Percentiles rank a stretch among this genome's conserved stretches.
These are phyloP conservation scores for Trametes elegans DNA, from an alignment of 768 basidiomycete species.

Conservation along the genomic window DNA sequence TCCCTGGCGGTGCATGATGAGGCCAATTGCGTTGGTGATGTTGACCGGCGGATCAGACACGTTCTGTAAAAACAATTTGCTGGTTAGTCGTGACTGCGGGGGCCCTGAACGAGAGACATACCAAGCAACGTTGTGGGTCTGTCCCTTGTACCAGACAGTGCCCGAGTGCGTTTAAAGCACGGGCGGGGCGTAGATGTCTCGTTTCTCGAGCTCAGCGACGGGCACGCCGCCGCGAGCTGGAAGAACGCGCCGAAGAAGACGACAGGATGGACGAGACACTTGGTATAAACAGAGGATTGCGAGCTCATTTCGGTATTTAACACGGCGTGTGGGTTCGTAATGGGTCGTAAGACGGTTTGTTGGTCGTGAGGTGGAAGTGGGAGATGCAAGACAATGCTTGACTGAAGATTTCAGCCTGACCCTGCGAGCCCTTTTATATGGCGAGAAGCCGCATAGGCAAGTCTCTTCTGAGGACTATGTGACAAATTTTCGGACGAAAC, in stretches of 20 bases:
- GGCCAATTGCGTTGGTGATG: constrained; percentile 35
- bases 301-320: constrained; percentile 11
- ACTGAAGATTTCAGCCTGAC: not conserved
- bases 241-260: constrained; percentile 8
- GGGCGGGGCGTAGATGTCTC: constrained; percentile 20
- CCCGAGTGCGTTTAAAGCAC: constrained; percentile 19
- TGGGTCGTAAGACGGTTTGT: constrained; percentile 1
- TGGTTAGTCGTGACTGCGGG: not conserved
- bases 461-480: too few relatives aligned
- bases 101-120: not conserved
- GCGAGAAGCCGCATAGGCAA: too few relatives aligned
- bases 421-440: too few relatives aligned
- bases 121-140: constrained; percentile 25
- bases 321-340: not conserved
- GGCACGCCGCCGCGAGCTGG: constrained; percentile 13
- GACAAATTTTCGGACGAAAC: too few relatives aligned
- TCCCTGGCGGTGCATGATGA: constrained; percentile 20
- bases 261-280: not conserved
- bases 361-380: not conserved
- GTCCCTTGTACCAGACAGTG: constrained; percentile 21
- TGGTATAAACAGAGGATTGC: constrained; percentile 1
- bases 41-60: constrained; percentile 34
- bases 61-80: constrained; percentile 20
- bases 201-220: constrained; percentile 4
- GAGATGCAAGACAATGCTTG: not conserved